Evolutionary conservation across 352 stramenopile genomes (phyloP), one percentile per base, ranked within the genome.

Genomic region (Discostella stelligera): DNA sequence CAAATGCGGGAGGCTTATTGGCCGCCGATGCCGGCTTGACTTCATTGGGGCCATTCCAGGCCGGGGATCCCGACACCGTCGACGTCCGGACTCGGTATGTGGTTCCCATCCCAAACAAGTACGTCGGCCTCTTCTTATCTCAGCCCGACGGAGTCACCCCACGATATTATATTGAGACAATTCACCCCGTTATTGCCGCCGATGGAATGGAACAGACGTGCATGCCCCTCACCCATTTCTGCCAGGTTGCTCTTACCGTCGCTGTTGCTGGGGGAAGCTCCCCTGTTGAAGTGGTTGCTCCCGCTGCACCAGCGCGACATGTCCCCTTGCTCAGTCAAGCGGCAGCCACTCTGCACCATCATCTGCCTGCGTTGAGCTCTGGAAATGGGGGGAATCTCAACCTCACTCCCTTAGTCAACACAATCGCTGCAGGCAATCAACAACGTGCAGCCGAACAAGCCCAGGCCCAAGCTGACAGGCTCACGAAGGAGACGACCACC

Each of bases 131-230:
- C 3, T 50, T 64, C 23, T 5, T 64, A 25, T 32, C 56, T 11
- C 56, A 64, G 21, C 56, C 56, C 21, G 56, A 27, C 8, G 56
- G 56, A 46, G 56, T 50, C 56, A 46, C 30, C 39, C 56, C 56
- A 5, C 32, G 56, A 11, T 64, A 64, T 21, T 64, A 64, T 27
- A 49, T 64, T 25, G 56, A 64, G n/a, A 64, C 56, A 21, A 50
- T 64, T 14, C 56, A 37, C 16, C 56, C 56, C 4, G 30, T 50
- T 11, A 64, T 64, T 21, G 21, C 20, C 3, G 56, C 56, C 13
- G 56, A 64, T 25, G 56, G 56, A 11, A 64, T 50, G 30, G 56
- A 21, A 21, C 11, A 48, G 9, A 50, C 39, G 3, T 64, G 56
- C 23, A 6, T 25, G 30, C 56, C 56, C 3, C 56, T 64, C 56